Conservation (phyloP, 2,329 filamentous ascomycete genomes). For the Hymenotorrendiella dingleyae region DNA sequence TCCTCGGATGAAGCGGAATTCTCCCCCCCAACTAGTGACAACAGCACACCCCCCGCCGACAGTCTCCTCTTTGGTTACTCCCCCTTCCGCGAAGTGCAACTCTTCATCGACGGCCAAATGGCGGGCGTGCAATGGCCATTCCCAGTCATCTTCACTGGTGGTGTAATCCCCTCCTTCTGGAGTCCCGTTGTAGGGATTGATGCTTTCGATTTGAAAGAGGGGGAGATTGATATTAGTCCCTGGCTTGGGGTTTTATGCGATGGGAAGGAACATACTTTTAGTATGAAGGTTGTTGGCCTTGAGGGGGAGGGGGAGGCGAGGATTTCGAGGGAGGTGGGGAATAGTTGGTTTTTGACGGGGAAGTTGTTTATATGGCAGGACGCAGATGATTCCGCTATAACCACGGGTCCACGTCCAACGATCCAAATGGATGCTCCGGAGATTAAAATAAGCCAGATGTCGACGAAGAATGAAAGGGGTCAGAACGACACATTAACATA, state of each 20-base stretch:
- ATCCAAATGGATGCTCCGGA: conserved; percentile 32
- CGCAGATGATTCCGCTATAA: conserved; percentile 36
- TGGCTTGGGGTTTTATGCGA: conserved; percentile 67
- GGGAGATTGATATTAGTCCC: conserved; percentile 76
- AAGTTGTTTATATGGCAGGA: conserved; percentile 72
- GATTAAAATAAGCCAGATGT: conserved; percentile 42
- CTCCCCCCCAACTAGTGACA: conserved; percentile 31
- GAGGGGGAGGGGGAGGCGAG: conserved; percentile 36
- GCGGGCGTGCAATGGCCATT: conserved; percentile 78
- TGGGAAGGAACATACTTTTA: conserved; percentile 57
- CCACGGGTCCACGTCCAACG: conserved; percentile 38
- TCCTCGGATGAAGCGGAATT: conserved; percentile 54
- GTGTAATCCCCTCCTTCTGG: conserved; percentile 70
- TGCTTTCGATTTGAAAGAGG: conserved; percentile 71
- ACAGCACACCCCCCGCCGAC: background rate
- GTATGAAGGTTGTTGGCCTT: conserved; percentile 61
- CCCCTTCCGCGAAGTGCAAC: conserved; percentile 72
- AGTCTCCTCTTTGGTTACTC: conserved; percentile 32
- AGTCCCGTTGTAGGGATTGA: conserved; percentile 72
- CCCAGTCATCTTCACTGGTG: conserved; percentile 79
- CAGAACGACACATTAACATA: conserved; percentile 54
- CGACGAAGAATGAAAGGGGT: conserved; percentile 40
- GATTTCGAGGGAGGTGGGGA: conserved; percentile 48
- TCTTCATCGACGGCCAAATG: conserved; percentile 65
- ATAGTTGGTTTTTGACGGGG: conserved; percentile 67